Evolutionary conservation across 1,284 basidiomycete genomes (phyloP).

Genomic region (Ceratobasidium sp.): DNA sequence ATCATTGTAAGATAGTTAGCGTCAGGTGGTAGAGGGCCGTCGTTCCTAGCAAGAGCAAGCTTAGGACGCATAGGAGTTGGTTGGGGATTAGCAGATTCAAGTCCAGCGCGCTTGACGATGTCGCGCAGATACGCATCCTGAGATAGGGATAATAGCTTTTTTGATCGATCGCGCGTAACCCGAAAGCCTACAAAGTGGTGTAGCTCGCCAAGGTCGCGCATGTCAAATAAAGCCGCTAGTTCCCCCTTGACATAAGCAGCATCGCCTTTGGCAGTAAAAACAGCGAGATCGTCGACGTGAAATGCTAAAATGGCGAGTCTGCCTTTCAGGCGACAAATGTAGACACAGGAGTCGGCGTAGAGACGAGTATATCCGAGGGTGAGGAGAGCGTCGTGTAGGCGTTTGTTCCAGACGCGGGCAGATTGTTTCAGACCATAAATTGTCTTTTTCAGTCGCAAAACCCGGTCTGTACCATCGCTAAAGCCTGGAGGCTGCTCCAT

Average conservation of each 20-base stretch:
- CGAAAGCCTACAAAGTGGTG: slow-evolving; percentile 1
- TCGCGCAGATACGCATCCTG: not conserved
- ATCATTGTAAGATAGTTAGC: not conserved
- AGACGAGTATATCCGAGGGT: slow-evolving; percentile 11
- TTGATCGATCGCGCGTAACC: not conserved
- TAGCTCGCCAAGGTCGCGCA: slow-evolving; percentile 1
- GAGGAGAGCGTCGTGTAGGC: not conserved
- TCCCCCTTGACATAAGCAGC: slow-evolving; percentile 9
- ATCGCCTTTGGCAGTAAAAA: slow-evolving; percentile 2
- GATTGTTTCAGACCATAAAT: slow-evolving; percentile 18
- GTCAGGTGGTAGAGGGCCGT: not conserved
- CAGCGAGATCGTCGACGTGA: slow-evolving; percentile 11
- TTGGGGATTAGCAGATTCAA: too few species aligned
- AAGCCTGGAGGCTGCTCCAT: slow-evolving; percentile 51
- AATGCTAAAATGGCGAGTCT: not conserved
- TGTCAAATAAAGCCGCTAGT: not conserved
- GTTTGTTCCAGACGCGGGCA: not conserved
- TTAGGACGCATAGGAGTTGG: slow-evolving; percentile 7
- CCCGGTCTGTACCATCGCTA: slow-evolving; percentile 33
- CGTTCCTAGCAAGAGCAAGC: not conserved
- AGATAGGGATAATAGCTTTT: not conserved
- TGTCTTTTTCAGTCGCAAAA: not conserved
- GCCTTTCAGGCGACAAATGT: not conserved
- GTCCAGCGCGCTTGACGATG: not conserved
- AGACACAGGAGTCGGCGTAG: slow-evolving; percentile 13